phyloP scores from a whole-genome alignment of 768 basidiomycete genomes.

The Pisolithus marmoratus region DNA sequence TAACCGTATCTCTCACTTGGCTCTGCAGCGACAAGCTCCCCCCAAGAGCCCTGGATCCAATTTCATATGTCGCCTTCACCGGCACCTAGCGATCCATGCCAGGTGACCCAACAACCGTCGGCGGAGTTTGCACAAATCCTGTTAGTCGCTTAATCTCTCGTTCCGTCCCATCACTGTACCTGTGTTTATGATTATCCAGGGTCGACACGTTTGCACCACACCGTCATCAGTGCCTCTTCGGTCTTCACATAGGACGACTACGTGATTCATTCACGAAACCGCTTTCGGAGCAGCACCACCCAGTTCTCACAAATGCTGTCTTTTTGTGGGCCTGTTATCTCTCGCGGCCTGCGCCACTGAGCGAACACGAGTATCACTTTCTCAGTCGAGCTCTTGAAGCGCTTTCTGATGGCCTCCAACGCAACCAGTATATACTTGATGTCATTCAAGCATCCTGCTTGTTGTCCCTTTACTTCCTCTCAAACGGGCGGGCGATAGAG shows the following conservation, averaged over 20 bases:
- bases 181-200: constrained; percentile 32
- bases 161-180: not conserved
- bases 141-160: constrained; percentile 34
- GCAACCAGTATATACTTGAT: constrained; percentile 53
- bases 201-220: constrained; percentile 73
- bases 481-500: constrained; percentile 72
- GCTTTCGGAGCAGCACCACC: constrained; percentile 59
- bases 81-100: constrained; percentile 45
- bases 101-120: constrained; percentile 42
- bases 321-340: constrained; percentile 82
- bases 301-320: constrained; percentile 73
- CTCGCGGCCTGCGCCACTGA: constrained; percentile 63
- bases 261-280: constrained; percentile 55
- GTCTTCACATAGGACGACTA: constrained; percentile 61
- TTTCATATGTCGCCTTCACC: constrained; percentile 47
- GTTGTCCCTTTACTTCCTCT: constrained; percentile 68
- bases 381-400: constrained; percentile 57
- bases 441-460: constrained; percentile 74
- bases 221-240: constrained; percentile 68
- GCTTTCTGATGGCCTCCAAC: constrained; percentile 57
- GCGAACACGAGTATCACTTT: constrained; percentile 69
- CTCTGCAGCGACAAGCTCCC: constrained; percentile 40
- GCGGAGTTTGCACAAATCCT: constrained; percentile 62
- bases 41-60: constrained; percentile 47
- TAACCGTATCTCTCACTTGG: constrained; percentile 4